Base-by-base conservation (phyloP, 176 grass and related monocot genomes). In the Triticum dicoccoides region DNA sequence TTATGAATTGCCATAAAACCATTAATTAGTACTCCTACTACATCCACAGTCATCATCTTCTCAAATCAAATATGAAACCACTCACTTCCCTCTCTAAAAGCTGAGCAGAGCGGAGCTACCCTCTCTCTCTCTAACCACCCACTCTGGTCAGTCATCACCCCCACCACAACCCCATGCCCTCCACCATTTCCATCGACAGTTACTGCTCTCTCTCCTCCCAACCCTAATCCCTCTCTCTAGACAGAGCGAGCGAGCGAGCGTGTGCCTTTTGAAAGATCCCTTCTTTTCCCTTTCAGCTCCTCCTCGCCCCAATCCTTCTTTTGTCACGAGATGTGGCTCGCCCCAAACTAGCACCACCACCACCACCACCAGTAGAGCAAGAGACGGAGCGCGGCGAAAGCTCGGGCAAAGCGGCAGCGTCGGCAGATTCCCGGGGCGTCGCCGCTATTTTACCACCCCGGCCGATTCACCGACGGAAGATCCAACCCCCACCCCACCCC, bases 391-490 rank as follows among this genome's bases (percentile, higher is more conserved):
- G 83, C 42, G 80, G 77, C 77, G 67, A 85, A 84, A 89, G 65
- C 80, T 78, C 69, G 27, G 21, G 54, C 65, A 84, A 84, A 71
- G 73, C 52, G n/a, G 54, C 41, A 44, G 41, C n/a, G 11, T 38
- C 21, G 38, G 65, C 69, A 73, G 44, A 66, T 66, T 66, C 64
- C 64, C 25, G 32, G 77, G 77, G 30, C 25, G 52, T 71, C n/a
- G 47, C 81, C 21, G 34, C 85, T 91, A 87, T 87, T 86, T 93
- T 88, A 86, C 61, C 65, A 44, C 56, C 32, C 41, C 70, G 18
- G 24, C 63, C 78, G 92, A 85, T 76, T 89, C 87, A 89, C 69
- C 84, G 72, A 65, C 78, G 63, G 82, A 42, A 91, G 78, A 88
- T 91, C 90, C 83, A 71, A 5, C 70, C 68, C 59, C 21, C 58